Base-by-base conservation (phyloP, 352 stramenopile genomes). In the Phytophthora nicotianae region DNA sequence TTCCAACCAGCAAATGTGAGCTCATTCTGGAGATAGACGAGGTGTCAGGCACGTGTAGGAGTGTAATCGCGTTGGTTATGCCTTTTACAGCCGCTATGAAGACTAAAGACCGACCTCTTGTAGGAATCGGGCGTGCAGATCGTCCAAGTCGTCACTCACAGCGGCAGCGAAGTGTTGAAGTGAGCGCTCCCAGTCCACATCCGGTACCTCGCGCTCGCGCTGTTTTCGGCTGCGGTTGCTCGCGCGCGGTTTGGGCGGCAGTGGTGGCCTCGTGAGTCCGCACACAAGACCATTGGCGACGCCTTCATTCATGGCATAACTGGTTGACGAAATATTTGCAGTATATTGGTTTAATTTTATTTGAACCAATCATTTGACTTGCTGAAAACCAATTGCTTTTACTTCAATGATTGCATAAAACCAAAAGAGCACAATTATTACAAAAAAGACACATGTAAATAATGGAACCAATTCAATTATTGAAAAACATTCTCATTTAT, bases 1-100 rank as follows among this genome's bases (percentile, higher is more conserved):
- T 90, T 89, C 54, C 74, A 91, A 7, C 52, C 53, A 0, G 57
- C 24, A 41, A 89, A 88, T 4, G 57, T 60, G 17, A 82, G 43
- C 0, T 66, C 45, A 0, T 65, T 58, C 68, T 83, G 43, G 33
- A 68, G 8, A 11, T 8, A 8, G 27, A 27, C 10, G 19, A 38
- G 23, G 7, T n/a, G 7, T 40, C 27, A 53, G 17, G 29, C 8
- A 53, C 16, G 14, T 21, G 16, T 11, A 4, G 17, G n/a, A 14
- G 16, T 11, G 23, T 13, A 48, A 23, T 46, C 19, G 32, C 19
- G 32, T 48, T 29, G 21, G 41, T 29, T 43, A 4, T n/a, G n/a
- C 4, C 37, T 38, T n/a, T 38, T 38, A 38, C 32, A 17, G 37
- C 9, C 33, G 14, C 16, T 21, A 21, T 7, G 37, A 48, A 11